phyloP scores from a whole-genome alignment of 2,329 filamentous ascomycete genomes.

The Cladosporium sp. region DNA sequence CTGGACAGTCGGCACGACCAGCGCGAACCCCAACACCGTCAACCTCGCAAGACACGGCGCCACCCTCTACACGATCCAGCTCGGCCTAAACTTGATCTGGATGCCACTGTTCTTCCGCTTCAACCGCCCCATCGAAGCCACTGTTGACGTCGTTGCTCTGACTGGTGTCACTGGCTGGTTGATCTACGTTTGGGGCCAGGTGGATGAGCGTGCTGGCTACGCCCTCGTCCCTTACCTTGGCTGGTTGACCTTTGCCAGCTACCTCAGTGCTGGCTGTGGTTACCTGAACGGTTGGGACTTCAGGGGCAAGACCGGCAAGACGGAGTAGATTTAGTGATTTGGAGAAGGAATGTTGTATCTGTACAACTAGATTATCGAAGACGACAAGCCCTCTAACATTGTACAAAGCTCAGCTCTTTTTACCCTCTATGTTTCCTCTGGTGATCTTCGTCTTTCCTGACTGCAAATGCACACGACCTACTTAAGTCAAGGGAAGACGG shows the following conservation, averaged over 20 bases:
- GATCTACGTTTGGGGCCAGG: slow-evolving; percentile 68
- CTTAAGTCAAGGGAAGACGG: too few species aligned
- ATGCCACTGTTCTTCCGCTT: slow-evolving; percentile 90
- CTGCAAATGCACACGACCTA: too few species aligned
- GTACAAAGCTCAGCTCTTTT: too few species aligned
- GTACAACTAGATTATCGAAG: too few species aligned
- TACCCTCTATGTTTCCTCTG: too few species aligned
- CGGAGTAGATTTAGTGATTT: neutral
- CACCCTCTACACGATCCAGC: slow-evolving; percentile 80
- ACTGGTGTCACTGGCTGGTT: slow-evolving; percentile 70
- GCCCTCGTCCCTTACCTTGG: slow-evolving; percentile 75
- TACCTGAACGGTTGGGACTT: slow-evolving; percentile 38
- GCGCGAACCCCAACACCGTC: slow-evolving; percentile 53
- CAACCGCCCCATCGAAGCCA: slow-evolving; percentile 68
- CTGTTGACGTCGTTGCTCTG: slow-evolving; percentile 69
- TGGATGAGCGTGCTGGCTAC: slow-evolving; percentile 70
- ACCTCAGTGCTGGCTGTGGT: slow-evolving; percentile 58
- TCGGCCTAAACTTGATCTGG: slow-evolving; percentile 81
- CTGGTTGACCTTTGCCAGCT: slow-evolving; percentile 86
- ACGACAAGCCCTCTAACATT: too few species aligned
- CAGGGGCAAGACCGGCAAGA: slow-evolving; percentile 11
- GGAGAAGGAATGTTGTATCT: too few species aligned
- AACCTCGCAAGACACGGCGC: slow-evolving; percentile 62
- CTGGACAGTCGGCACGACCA: slow-evolving; percentile 58
- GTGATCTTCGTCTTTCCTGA: too few species aligned